Evolutionary conservation across 208 protist genomes (phyloP).

Genomic region (Strigomonas oncopelti): DNA sequence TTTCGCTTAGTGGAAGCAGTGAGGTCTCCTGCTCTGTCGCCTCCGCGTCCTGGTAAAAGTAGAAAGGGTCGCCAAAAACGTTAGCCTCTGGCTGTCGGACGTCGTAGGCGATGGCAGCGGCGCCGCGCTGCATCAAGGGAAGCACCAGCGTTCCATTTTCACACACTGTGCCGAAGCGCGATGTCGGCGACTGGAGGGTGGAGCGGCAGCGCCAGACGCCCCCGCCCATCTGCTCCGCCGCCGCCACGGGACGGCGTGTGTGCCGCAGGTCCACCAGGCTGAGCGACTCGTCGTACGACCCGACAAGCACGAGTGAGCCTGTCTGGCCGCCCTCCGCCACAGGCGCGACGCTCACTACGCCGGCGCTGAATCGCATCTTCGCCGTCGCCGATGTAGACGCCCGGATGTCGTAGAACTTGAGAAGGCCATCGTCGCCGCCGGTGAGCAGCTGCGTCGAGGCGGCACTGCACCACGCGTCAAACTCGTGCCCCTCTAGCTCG

Average conservation of each 20-base stretch:
- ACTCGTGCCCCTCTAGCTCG: constrained; percentile 61
- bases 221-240: constrained; percentile 44
- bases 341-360: constrained; percentile 74
- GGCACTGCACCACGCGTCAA: constrained; percentile 83
- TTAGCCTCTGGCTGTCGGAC: constrained; percentile 20
- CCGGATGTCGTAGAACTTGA: constrained; percentile 60
- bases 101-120: constrained; percentile 67
- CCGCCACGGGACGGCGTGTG: constrained; percentile 39
- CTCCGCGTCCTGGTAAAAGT: constrained; percentile 11
- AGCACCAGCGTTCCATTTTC: constrained; percentile 33
- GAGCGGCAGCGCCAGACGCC: constrained; percentile 77
- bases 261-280: constrained; percentile 61
- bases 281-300: constrained; percentile 80
- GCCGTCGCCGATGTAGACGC: constrained; percentile 19
- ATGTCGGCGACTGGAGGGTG: constrained; percentile 4
- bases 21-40: neutral
- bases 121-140: constrained; percentile 83
- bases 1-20: constrained; percentile 17
- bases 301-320: constrained; percentile 61
- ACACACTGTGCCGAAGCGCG: neutral
- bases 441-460: constrained; percentile 30
- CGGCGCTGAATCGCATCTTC: constrained; percentile 54
- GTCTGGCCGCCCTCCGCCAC: constrained; percentile 18
- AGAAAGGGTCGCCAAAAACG: constrained; percentile 32
- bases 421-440: constrained; percentile 77